phyloP scores from a whole-genome alignment of 1,284 basidiomycete species.

The Puccinia triticina region DNA sequence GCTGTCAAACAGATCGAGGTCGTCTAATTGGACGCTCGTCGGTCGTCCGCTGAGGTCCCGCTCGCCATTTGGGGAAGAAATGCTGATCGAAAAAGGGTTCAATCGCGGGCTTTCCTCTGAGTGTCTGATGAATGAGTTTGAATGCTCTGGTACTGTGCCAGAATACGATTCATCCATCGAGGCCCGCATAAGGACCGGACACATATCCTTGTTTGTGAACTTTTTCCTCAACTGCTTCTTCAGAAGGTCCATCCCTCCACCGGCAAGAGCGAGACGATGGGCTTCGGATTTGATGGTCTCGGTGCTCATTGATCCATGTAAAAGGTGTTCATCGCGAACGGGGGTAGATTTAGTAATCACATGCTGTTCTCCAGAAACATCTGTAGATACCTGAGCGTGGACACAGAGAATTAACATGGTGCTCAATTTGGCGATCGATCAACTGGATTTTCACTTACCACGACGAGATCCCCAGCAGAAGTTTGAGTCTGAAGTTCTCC shows the following conservation, averaged over 20 bases:
- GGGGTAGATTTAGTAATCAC: conserved; percentile 7
- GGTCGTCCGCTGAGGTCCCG: not conserved
- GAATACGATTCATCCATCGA: conserved; percentile 36
- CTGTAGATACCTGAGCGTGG: conserved; percentile 4
- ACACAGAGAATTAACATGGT: not conserved
- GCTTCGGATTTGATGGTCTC: conserved; percentile 52
- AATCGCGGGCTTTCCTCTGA: conserved; percentile 26
- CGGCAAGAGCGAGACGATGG: conserved; percentile 24
- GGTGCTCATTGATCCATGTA: conserved; percentile 47
- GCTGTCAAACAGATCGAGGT: conserved; percentile 57
- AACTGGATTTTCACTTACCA: conserved; percentile 23
- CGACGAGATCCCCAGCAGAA: conserved; percentile 11
- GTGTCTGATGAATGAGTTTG: conserved; percentile 10
- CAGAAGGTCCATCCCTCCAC: conserved; percentile 33
- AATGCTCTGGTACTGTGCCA: conserved; percentile 22
- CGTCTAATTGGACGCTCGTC: conserved; percentile 57
- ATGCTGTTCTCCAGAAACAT: not conserved
- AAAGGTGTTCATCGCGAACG: conserved; percentile 10
- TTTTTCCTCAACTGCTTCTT: conserved; percentile 45
- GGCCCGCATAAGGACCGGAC: conserved; percentile 36
- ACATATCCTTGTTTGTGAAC: conserved; percentile 39
- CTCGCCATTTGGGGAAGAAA: conserved; percentile 21
- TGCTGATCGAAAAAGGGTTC: not conserved
- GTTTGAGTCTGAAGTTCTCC: not conserved
- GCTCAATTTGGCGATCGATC: not conserved